Evolutionary conservation across 2,329 filamentous ascomycete genomes (phyloP), one percentile per base, ranked within the genome.

Genomic region (Chlorencoelia australis): DNA sequence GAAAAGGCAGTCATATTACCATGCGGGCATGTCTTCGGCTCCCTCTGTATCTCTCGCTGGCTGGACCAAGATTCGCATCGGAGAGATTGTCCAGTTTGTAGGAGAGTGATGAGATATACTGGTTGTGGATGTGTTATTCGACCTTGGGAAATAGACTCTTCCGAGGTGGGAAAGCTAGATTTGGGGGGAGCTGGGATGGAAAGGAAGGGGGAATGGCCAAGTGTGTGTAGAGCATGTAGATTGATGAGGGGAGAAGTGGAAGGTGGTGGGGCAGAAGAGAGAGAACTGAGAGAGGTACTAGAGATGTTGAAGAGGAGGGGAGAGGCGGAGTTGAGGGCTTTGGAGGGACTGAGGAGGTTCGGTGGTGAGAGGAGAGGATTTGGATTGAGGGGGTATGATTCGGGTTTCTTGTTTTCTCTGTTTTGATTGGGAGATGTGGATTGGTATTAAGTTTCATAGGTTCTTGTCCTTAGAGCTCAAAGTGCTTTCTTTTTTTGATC

Each of bases 11-110:
- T 37, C 15, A 39, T 46, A 7, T 33, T 54, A 4, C 52, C 52
- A 1, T 55, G 52, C 16, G 38, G 39, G 3, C 52, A 55, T 22
- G 31, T 46, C 18, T 55, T 55, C 29, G 52, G 51, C 0, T 41
- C 32, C 9, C 24, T 42, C 14, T 55, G 52, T 22, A 53, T 54
- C 10, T 24, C 35, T 5, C 48, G 46, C 2, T 55, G 52, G 52
- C 37, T 55, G 1, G 37, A 45, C 14, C 36, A 15, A 17, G 42
- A 46, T 6, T 53, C 49, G 10, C 28, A 26, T 0, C 35, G 50
- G 25, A 37, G 39, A 14, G 44, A 53, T 19, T 55, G 52, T 33
- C 52, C 52, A 2, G 31, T 33, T 9, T 55, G 52, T 37, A 33
- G 52, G 4, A 35, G 50, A 4, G 20, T 17, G 16, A 54, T 54